phyloP scores from a whole-genome alignment of 1,284 basidiomycete species.

The Schizopora paradoxa region DNA sequence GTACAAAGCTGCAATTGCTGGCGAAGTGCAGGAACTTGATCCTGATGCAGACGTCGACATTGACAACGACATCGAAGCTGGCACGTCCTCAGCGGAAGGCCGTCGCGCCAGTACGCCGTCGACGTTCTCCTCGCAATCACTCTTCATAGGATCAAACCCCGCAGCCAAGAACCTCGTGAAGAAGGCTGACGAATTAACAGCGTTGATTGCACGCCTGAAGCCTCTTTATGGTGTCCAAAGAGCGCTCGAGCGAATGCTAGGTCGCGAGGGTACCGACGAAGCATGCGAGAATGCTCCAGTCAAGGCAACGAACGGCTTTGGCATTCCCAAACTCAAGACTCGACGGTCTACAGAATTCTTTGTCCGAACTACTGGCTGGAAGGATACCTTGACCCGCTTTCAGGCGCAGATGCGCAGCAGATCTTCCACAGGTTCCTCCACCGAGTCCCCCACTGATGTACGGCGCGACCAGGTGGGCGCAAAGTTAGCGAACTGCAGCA shows the following conservation, averaged over 20 bases:
- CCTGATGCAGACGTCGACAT: neutral
- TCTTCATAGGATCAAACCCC: too few species aligned
- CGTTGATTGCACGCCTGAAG: conserved; percentile 1
- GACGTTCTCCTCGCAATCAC: too few species aligned
- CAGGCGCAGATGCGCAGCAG: conserved; percentile 16
- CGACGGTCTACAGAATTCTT: conserved; percentile 24
- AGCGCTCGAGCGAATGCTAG: conserved; percentile 20
- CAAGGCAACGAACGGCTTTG: neutral
- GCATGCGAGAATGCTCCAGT: neutral
- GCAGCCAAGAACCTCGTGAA: too few species aligned
- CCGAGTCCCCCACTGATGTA: conserved; percentile 4
- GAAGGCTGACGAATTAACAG: too few species aligned
- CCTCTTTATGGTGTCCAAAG: conserved; percentile 11
- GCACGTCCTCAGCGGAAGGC: neutral
- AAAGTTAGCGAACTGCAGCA: conserved; percentile 51
- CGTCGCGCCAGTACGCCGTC: too few species aligned
- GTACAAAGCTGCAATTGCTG: conserved; percentile 1
- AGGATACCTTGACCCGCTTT: conserved; percentile 17
- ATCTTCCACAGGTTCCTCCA: conserved; percentile 5
- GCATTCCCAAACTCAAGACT: neutral
- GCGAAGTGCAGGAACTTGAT: too few species aligned
- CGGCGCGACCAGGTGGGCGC: conserved; percentile 44
- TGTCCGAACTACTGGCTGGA: conserved; percentile 29
- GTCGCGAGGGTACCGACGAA: conserved; percentile 9
- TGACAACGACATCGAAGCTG: neutral